Evolutionary conservation across 2,329 filamentous ascomycete species (phyloP).

Genomic region (Capronia americana): DNA sequence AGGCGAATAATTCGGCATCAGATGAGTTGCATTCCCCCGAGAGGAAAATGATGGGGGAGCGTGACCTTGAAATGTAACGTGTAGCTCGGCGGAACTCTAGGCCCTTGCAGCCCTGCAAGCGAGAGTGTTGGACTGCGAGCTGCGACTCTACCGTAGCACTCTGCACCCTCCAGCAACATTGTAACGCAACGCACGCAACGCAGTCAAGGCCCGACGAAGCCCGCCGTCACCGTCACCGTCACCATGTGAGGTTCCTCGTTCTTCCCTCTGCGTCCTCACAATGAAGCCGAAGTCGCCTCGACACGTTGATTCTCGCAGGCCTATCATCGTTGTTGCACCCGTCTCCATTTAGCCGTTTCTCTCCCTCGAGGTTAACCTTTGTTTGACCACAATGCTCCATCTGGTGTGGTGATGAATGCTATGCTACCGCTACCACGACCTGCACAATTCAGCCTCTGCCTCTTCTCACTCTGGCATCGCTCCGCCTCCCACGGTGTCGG

Average conservation of each 20-base stretch:
- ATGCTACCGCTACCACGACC: conserved; percentile 34
- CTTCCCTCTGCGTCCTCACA: background rate
- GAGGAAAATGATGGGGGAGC: too few relatives aligned
- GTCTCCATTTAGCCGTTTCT: background rate
- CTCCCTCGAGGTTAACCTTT: background rate
- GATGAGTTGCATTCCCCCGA: conserved; percentile 4
- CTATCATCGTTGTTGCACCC: conserved; percentile 10
- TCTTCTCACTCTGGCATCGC: conserved; percentile 7
- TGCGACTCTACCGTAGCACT: conserved; percentile 9
- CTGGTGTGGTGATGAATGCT: conserved; percentile 12
- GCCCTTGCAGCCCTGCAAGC: background rate
- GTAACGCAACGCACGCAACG: conserved; percentile 1
- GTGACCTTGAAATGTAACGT: conserved; percentile 12
- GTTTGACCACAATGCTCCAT: background rate
- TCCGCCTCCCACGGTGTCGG: conserved; percentile 12
- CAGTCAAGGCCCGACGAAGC: conserved; percentile 4
- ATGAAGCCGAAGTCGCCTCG: background rate
- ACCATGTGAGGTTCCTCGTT: background rate
- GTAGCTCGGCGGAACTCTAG: background rate
- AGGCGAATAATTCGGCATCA: background rate
- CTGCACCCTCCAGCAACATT: conserved; percentile 2
- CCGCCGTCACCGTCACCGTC: background rate
- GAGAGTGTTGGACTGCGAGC: background rate
- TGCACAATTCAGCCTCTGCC: conserved; percentile 5
- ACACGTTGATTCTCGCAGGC: background rate